These are phyloP conservation scores for Penicillium nordicum DNA, from an alignment of 2,329 filamentous ascomycete genomes.

Conservation along the genomic window DNA sequence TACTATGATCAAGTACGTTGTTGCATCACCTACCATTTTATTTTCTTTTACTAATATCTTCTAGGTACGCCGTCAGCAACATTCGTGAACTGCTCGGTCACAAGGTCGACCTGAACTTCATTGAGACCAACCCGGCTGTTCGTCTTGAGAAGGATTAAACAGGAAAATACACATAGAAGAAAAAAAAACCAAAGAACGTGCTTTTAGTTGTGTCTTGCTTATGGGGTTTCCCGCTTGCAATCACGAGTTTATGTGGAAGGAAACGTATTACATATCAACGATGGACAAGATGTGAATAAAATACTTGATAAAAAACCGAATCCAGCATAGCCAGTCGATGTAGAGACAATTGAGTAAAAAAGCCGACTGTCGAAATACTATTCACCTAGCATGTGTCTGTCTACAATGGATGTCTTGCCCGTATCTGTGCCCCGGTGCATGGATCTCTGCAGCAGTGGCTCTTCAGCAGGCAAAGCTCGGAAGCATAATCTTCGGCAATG, in stretches of 20 bases:
- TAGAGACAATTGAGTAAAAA: not conserved
- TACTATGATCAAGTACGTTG: slow-evolving; percentile 89
- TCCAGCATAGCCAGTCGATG: not conserved
- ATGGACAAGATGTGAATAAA: slow-evolving; percentile 20
- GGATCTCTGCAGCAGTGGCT: slow-evolving; percentile 59
- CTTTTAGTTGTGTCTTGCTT: slow-evolving; percentile 19
- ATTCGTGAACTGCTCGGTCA: slow-evolving; percentile 90
- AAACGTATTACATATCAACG: slow-evolving; percentile 23
- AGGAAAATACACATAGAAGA: not conserved
- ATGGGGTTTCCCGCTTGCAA: slow-evolving; percentile 9
- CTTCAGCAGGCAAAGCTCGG: slow-evolving; percentile 54
- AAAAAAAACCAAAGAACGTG: slow-evolving; percentile 9
- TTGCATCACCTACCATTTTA: slow-evolving; percentile 20
- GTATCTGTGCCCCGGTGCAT: slow-evolving; percentile 66
- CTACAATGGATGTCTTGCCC: slow-evolving; percentile 52
- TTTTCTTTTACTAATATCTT: slow-evolving; percentile 8
- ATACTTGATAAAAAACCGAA: not conserved
- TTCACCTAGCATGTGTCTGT: slow-evolving; percentile 1
- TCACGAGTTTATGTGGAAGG: slow-evolving; percentile 24
- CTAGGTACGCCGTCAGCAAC: slow-evolving; percentile 70
- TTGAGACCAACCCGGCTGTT: slow-evolving; percentile 86
- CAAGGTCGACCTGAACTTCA: slow-evolving; percentile 91
- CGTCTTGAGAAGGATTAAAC: slow-evolving; percentile 76
- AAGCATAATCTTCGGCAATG: slow-evolving; percentile 36
- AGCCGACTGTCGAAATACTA: not conserved